phyloP scores from a whole-genome alignment of 208 protist genomes.

The Leishmania arabica region DNA sequence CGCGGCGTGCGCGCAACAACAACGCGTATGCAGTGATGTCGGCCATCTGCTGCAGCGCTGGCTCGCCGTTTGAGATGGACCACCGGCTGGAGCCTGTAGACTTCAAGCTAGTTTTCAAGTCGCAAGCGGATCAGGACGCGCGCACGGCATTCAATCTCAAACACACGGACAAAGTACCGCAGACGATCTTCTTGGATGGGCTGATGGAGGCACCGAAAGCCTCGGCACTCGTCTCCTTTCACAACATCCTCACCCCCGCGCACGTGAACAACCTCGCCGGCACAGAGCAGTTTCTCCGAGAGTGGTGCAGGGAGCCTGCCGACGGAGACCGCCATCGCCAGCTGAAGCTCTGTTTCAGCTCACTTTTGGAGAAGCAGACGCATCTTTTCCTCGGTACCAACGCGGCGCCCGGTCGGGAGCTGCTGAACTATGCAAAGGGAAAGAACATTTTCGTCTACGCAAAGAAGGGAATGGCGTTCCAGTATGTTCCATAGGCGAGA shows the following conservation, averaged over 20 bases:
- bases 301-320: slow-evolving; percentile 57
- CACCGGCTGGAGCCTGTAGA: slow-evolving; percentile 84
- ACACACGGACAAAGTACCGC: slow-evolving; percentile 68
- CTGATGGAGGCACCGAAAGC: slow-evolving; percentile 62
- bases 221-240: slow-evolving; percentile 68
- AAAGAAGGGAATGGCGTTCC: slow-evolving; percentile 63
- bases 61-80: slow-evolving; percentile 87
- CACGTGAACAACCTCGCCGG: slow-evolving; percentile 73
- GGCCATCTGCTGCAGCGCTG: slow-evolving; percentile 76
- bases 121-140: slow-evolving; percentile 62
- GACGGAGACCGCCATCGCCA: slow-evolving; percentile 85
- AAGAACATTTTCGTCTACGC: slow-evolving; percentile 88
- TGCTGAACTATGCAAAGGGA: slow-evolving; percentile 78
- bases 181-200: slow-evolving; percentile 81
- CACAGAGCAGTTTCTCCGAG: slow-evolving; percentile 62
- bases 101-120: slow-evolving; percentile 86
- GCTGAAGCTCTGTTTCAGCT: slow-evolving; percentile 60
- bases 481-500: slow-evolving; percentile 58
- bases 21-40: slow-evolving; percentile 71
- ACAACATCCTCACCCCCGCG: slow-evolving; percentile 51
- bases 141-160: slow-evolving; percentile 78
- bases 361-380: slow-evolving; percentile 56
- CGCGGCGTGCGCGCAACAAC: slow-evolving; percentile 76
- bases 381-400: slow-evolving; percentile 81
- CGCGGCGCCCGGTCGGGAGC: slow-evolving; percentile 58